Conservation (phyloP, 306 rosid species). For the Ziziphus jujuba region DNA sequence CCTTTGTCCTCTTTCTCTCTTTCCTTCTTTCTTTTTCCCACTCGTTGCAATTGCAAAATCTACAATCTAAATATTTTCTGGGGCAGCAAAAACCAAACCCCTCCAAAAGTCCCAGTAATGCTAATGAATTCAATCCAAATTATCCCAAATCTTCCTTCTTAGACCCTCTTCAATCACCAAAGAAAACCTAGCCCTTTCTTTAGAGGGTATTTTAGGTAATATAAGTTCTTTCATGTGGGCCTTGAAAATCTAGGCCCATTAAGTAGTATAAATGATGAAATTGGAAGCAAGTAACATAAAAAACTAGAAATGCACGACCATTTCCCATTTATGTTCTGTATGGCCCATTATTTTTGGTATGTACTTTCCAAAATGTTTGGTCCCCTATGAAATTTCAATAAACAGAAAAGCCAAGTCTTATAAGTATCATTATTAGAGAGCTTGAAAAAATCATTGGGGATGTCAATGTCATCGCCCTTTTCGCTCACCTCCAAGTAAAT, state of each 20-base stretch:
- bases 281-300: background rate
- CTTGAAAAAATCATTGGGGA: background rate
- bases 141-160: background rate
- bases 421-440: background rate
- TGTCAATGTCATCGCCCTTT: constrained; percentile 14
- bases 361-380: constrained; percentile 3
- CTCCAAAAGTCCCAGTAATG: no score
- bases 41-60: background rate
- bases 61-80: no score
- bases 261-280: background rate
- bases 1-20: constrained; percentile 8
- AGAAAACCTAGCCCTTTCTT: no score
- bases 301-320: background rate
- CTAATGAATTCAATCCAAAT: background rate
- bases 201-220: constrained; percentile 8
- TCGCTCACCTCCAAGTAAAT: background rate
- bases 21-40: background rate
- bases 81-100: background rate
- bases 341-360: background rate
- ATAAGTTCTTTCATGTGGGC: constrained; percentile 4
- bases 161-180: no score
- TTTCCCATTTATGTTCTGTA: background rate
- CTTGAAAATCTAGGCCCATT: constrained; percentile 8
- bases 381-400: background rate
- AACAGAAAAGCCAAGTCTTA: background rate